phyloP scores from a whole-genome alignment of 2,329 filamentous ascomycete genomes.

The Ophiocordyceps camponoti-floridani region DNA sequence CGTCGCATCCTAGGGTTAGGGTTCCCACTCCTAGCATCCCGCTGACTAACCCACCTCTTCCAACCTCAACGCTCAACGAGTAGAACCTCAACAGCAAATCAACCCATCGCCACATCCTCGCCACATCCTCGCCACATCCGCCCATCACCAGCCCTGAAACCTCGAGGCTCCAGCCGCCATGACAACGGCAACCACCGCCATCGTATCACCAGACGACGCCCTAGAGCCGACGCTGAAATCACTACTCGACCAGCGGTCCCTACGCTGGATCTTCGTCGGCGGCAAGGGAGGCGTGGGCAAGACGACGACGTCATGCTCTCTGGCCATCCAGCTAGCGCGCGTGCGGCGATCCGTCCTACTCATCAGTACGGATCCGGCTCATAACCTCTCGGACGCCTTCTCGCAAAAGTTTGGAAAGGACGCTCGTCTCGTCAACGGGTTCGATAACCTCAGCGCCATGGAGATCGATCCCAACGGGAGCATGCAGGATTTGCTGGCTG shows the following conservation, averaged over 20 bases:
- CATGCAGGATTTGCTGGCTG: constrained; percentile 83
- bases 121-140: too few species aligned
- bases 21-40: too few species aligned
- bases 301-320: constrained; percentile 96
- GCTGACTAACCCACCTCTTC: too few species aligned
- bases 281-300: constrained; percentile 98
- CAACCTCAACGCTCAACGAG: too few species aligned
- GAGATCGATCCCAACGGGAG: constrained; percentile 97
- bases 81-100: too few species aligned
- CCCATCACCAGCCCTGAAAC: neutral
- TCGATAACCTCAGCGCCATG: constrained; percentile 90
- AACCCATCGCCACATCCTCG: too few species aligned
- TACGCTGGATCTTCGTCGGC: constrained; percentile 98
- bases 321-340: constrained; percentile 92
- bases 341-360: constrained; percentile 90
- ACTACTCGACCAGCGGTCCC: constrained; percentile 83
- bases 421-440: constrained; percentile 79
- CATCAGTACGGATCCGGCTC: constrained; percentile 94
- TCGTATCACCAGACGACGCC: constrained; percentile 40
- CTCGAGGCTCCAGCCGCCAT: neutral
- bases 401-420: constrained; percentile 99
- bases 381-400: constrained; percentile 96
- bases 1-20: too few species aligned
- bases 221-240: constrained; percentile 88
- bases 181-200: constrained; percentile 15